Percentiles rank a stretch among this genome's conserved stretches.
These are phyloP conservation scores for Hibiscus syriacus DNA, from an alignment of 345 rosid species.

Conservation along the genomic window DNA sequence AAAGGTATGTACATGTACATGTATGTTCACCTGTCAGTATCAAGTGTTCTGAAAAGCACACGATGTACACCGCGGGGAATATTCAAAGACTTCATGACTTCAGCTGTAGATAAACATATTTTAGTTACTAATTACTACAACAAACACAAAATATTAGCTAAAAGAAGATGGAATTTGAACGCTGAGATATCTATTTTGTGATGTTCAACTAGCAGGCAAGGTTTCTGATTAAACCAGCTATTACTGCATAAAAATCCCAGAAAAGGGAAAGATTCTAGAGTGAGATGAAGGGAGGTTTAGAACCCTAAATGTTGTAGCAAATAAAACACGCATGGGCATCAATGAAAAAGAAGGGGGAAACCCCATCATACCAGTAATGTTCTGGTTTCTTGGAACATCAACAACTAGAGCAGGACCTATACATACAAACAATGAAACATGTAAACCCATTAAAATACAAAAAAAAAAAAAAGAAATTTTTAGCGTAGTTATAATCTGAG, in stretches of 20 bases:
- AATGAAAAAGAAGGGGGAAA: neutral
- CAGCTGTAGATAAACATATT: constrained; percentile 30
- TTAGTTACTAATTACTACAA: neutral
- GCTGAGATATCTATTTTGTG: neutral
- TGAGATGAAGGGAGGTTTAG: neutral
- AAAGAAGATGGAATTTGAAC: neutral
- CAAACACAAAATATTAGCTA: neutral
- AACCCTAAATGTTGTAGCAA: neutral
- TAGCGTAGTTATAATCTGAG: too few species aligned
- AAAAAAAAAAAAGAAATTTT: neutral
- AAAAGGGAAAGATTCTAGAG: neutral
- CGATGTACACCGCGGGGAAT: constrained; percentile 54
- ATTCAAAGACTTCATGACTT: constrained; percentile 49
- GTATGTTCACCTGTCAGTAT: constrained; percentile 50
- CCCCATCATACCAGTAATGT: constrained; percentile 38
- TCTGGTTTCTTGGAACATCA: constrained; percentile 35
- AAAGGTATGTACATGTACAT: neutral
- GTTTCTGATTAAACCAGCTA: neutral
- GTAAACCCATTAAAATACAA: neutral
- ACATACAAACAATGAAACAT: neutral
- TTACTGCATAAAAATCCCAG: neutral
- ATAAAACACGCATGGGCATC: neutral
- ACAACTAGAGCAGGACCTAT: constrained; percentile 26
- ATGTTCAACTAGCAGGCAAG: neutral
- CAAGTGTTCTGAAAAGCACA: constrained; percentile 57